Base-by-base conservation (phyloP, 1,139 yeast species). In the Taphrina sp. region DNA sequence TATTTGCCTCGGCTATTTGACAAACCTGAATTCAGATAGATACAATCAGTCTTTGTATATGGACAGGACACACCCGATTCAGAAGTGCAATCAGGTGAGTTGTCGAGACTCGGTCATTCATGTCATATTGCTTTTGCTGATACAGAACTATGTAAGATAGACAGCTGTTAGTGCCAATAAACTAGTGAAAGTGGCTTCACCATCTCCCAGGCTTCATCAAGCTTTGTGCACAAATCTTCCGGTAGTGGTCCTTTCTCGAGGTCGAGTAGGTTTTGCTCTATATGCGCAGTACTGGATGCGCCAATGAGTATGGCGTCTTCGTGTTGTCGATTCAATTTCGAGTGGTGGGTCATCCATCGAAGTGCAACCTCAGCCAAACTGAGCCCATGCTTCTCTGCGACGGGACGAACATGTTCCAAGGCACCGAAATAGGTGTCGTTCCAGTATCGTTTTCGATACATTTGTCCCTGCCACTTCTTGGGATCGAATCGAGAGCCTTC, bases 301-400 rank as follows among this genome's bases (percentile, higher is more conserved):
- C 43, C 29, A 7, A 36, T 20, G n/a, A 36, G 14, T n/a, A 36
- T 7, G 7, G 23, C 41, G 19, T 36, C 41, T n/a, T n/a, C n/a
- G n/a, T n/a, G n/a, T 19, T 19, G 23, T 7, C n/a, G 10, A 5
- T n/a, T 24, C 5, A 36, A 24, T 5, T 20, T n/a, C 12, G 41
- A 36, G 23, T 36, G 41, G n/a, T 36, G 41, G n/a, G 19, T 7
- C 23, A 36, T 7, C 41, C 41, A 36, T 19, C 41, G 14, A 7
- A 36, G 23, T 10, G 41, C 5, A 14, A 17, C 41, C n/a, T 12
- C 41, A 14, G 12, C 12, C 20, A 17, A 12, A n/a, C 23, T 5
- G 41, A 36, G 14, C 7, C 31, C 31, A 7, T 26, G 37, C 37
- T 7, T 8, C 14, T n/a, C 14, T n/a, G 5, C 17, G 7, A 5